Base-by-base conservation (phyloP, 1,284 basidiomycete genomes). In the Cryptococcus jaspeensis region DNA sequence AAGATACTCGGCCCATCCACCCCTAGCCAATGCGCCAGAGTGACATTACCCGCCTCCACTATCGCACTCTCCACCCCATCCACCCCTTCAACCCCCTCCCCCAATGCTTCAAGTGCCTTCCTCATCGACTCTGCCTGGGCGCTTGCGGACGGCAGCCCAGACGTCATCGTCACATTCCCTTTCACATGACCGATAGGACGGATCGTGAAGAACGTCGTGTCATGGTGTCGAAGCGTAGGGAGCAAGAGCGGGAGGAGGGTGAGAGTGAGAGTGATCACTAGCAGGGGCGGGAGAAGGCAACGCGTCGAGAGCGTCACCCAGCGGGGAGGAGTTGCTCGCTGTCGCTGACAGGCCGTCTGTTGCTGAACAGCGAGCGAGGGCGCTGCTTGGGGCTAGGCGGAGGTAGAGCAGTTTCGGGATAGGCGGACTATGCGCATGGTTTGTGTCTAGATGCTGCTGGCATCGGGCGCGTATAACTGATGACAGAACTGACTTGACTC, bases 191-290 rank as follows among this genome's bases (percentile, higher is more conserved):
- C 56, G n/a, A 40, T 50, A 0, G 56, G 56, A 0, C 20, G 45
- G 28, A 57, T 52, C 13, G 45, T 37, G 32, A 57, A 57, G 23
- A 52, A 57, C 3, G 43, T 50, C 18, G 42, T 23, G 13, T 39
- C 45, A n/a, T 52, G 51, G 32, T 39, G 40, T 3, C 28, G 13
- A 7, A 53, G 20, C 18, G 50, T 57, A 18, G 56, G 56, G 8
- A 57, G 36, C 37, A 57, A 38, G 7, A 57, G 37, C 37, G 56
- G 46, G 39, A 57, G 16, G 11, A 57, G 41, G 1, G 56, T 58
- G 36, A 53, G 43, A 8, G 41, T 22, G 18, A 51, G 20, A 9
- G 49, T 32, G 20, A 51, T 9, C 8, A 44, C 22, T 22, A 56
- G 37, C 20, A 62, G 23, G 22, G 51, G 47, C 20, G 51, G 47